These are phyloP conservation scores for Lentinula detonsa DNA, from an alignment of 768 basidiomycete genomes.

Conservation along the genomic window DNA sequence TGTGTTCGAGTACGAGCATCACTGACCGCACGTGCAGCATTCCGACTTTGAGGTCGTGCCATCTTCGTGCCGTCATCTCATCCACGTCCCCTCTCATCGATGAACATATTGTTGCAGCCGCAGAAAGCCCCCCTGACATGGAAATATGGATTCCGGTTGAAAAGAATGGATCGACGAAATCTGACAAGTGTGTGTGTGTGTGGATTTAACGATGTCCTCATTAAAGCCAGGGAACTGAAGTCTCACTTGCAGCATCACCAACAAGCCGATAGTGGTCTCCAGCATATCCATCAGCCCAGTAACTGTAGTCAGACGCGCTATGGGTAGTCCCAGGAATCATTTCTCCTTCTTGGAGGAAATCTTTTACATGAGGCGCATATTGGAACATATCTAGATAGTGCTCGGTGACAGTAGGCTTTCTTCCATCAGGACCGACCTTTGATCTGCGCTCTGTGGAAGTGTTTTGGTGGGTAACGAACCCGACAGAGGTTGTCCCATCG, in stretches of 20 bases:
- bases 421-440: conserved; percentile 15
- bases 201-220: background rate
- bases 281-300: conserved; percentile 52
- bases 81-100: conserved; percentile 24
- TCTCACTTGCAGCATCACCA: conserved; percentile 62
- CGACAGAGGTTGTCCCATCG: conserved; percentile 57
- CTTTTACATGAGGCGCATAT: conserved; percentile 36
- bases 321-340: conserved; percentile 38
- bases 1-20: background rate
- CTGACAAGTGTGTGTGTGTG: conserved; percentile 8
- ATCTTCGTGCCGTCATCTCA: conserved; percentile 21
- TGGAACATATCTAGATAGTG: conserved; percentile 26
- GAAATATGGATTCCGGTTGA: conserved; percentile 39
- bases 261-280: conserved; percentile 50
- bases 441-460: conserved; percentile 32
- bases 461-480: conserved; percentile 57
- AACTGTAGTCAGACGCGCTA: conserved; percentile 60
- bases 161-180: conserved; percentile 43
- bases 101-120: conserved; percentile 31
- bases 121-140: conserved; percentile 30
- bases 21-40: conserved; percentile 4
- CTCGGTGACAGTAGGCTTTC: conserved; percentile 13
- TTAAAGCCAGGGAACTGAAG: background rate
- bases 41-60: conserved; percentile 5
- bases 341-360: conserved; percentile 19